phyloP scores from a whole-genome alignment of 257 asterid species.

The Oldenlandia corymbosa region DNA sequence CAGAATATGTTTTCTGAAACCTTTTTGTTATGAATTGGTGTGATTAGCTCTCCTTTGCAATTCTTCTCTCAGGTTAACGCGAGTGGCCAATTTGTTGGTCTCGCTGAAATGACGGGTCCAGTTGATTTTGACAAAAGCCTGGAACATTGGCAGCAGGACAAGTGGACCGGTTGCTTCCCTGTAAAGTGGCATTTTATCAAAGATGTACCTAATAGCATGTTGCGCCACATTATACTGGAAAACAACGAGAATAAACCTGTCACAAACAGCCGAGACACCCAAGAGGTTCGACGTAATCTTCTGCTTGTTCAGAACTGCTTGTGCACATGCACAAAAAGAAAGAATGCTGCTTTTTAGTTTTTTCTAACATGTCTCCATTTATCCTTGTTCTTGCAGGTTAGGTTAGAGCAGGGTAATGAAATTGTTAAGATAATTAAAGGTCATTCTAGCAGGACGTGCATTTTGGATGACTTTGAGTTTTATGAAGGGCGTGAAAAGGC shows the following conservation, averaged over 20 bases:
- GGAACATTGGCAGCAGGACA: conserved; percentile 50
- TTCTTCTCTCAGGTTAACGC: conserved; percentile 33
- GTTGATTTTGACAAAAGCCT: conserved; percentile 33
- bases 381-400: conserved; percentile 26
- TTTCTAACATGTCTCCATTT: background rate
- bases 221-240: conserved; percentile 35
- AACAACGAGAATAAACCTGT: conserved; percentile 51
- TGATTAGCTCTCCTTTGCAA: background rate
- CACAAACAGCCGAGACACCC: conserved; percentile 48
- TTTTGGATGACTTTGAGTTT: conserved; percentile 45
- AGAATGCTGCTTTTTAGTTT: background rate
- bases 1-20: background rate
- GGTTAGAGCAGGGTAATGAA: conserved; percentile 32
- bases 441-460: conserved; percentile 33
- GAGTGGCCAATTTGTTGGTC: conserved; percentile 51
- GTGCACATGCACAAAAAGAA: background rate
- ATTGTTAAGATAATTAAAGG: conserved; percentile 30
- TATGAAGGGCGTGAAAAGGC: conserved; percentile 41
- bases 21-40: background rate
- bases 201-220: conserved; percentile 37
- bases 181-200: conserved; percentile 42
- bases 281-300: conserved; percentile 25
- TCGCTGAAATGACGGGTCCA: conserved; percentile 42
- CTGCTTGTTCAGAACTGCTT: too few species aligned
- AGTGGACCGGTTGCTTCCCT: conserved; percentile 49